Evolutionary conservation across 495 filamentous ascomycete genomes (phyloP), one percentile per base, ranked within the genome.

Genomic region (Trichoderma reesei): DNA sequence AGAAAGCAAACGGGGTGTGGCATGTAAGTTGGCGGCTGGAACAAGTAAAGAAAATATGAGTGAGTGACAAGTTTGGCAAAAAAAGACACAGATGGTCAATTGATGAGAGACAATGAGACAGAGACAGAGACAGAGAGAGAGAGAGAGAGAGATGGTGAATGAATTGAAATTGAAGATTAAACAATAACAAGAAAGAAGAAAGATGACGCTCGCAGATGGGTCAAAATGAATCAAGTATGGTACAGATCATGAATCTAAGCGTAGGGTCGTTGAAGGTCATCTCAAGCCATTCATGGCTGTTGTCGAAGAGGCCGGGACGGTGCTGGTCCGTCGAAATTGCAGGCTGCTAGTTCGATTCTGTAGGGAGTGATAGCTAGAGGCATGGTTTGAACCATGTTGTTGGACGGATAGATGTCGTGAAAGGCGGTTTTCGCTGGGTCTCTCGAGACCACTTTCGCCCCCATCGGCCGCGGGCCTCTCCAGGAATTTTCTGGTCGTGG

Each of bases 401-500:
- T n/a, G n/a, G 18, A 77, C 66, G 7, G 78, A 77, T 60, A 74
- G 69, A 36, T 80, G 76, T 6, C 78, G 73, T 42, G 69, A 68
- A 1, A 67, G 71, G 60, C 77, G 72, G 34, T 81, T 78, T 36
- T 82, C 82, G 26, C 66, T 70, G 5, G 73, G 48, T 66, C 69
- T 76, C 48, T 79, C 78, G 13, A 65, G 67, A 6, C 73, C 64
- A 64, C 63, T 74, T 51, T 66, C 74, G 39, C 67, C 67, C 31
- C 78, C 79, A 18, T 56, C 51, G 13, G 51, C 39, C 31, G 33
- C 7, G 2, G 61, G 48, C 36, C 61, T 41, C 61, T 83, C 82
- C 14, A 83, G 72, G 61, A 78, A 82, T 63, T 75, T 74, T n/a
- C 80, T 74, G 26, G 63, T 70, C 0, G 73, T 69, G 1, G 70